Evolutionary conservation across 805 yeast genomes (phyloP).

Genomic region (Spathaspora girioi): DNA sequence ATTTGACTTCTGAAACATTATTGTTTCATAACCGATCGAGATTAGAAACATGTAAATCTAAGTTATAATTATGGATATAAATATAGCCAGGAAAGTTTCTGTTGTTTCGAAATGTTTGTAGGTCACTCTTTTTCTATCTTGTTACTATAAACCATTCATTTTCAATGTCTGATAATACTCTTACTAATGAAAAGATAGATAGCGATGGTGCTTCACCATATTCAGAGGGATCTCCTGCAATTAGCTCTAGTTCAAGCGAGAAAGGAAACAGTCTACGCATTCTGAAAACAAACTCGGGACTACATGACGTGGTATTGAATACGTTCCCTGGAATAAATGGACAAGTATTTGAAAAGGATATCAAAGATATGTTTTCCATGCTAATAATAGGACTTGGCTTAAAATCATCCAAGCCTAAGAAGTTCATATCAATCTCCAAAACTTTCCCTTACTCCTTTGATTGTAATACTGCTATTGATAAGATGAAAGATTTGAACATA

Average conservation of each 20-base stretch:
- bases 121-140: no score
- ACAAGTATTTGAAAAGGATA: constrained; percentile 49
- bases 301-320: constrained; percentile 35
- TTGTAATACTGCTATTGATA: constrained; percentile 45
- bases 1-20: no score
- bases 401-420: constrained; percentile 8
- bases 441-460: constrained; percentile 52
- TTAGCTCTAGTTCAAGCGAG: background rate
- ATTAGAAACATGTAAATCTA: no score
- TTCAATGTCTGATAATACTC: background rate
- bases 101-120: no score
- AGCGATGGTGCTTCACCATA: background rate
- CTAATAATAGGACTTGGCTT: constrained; percentile 38
- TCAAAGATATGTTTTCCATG: constrained; percentile 58
- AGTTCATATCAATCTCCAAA: constrained; percentile 26
- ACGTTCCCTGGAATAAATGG: constrained; percentile 53
- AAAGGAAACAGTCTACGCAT: background rate
- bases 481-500: constrained; percentile 49
- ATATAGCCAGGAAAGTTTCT: no score
- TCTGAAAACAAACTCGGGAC: no score
- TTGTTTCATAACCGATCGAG: no score
- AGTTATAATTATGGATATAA: no score
- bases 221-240: background rate
- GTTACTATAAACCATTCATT: background rate
- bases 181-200: background rate